phyloP scores from a whole-genome alignment of 1,139 yeast species.

The Schizosaccharomyces versatilis region DNA sequence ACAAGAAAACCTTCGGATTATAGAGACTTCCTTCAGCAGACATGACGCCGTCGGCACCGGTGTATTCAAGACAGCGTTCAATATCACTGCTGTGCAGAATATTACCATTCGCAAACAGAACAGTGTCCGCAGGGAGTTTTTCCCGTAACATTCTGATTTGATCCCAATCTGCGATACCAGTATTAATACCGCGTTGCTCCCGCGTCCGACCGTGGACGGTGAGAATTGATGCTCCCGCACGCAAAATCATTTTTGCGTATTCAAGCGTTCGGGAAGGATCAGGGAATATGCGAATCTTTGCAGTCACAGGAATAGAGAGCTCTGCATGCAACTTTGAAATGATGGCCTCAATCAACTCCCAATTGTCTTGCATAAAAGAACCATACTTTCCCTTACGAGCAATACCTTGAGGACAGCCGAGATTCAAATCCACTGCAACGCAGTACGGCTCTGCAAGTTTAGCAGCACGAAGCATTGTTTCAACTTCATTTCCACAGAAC shows the following conservation, averaged over 20 bases:
- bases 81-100: conserved; percentile 67
- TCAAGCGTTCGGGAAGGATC: conserved; percentile 63
- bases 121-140: conserved; percentile 60
- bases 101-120: conserved; percentile 84
- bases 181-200: conserved; percentile 90
- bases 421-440: conserved; percentile 85
- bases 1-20: conserved; percentile 69
- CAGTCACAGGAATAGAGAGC: conserved; percentile 66
- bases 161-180: conserved; percentile 91
- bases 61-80: conserved; percentile 37
- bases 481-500: conserved; percentile 91
- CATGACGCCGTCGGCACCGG: conserved; percentile 81
- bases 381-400: conserved; percentile 91
- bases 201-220: conserved; percentile 91
- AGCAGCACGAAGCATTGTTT: conserved; percentile 60
- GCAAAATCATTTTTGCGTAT: conserved; percentile 76
- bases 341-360: conserved; percentile 58
- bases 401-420: conserved; percentile 96
- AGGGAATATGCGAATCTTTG: conserved; percentile 78
- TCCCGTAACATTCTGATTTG: conserved; percentile 53
- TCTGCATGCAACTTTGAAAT: conserved; percentile 54
- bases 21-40: conserved; percentile 87
- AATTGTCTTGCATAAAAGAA: conserved; percentile 88
- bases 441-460: conserved; percentile 56
- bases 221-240: conserved; percentile 86